Percentiles rank a stretch among this genome's conserved stretches.
These are phyloP conservation scores for Neopestalotiopsis sp. DNA, from an alignment of 2,329 filamentous ascomycete genomes.

Conservation along the genomic window DNA sequence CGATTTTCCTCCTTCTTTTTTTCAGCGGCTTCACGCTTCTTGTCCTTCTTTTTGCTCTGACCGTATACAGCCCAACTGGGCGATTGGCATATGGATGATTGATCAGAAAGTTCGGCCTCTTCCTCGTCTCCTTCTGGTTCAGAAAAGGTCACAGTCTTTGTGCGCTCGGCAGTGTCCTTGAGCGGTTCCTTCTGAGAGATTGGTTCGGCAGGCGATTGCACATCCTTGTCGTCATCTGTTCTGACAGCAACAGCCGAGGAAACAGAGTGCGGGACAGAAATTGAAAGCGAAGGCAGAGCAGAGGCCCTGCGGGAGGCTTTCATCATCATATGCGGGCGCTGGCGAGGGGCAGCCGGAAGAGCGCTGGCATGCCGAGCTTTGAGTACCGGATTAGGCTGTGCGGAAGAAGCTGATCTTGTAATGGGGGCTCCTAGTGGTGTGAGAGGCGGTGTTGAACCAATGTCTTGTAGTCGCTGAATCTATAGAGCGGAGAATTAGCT, in stretches of 20 bases:
- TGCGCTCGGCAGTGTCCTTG: constrained; percentile 29
- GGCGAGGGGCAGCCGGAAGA: constrained; percentile 38
- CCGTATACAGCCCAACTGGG: constrained; percentile 66
- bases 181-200: constrained; percentile 15
- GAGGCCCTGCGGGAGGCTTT: constrained; percentile 36
- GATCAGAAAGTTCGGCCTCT: constrained; percentile 43
- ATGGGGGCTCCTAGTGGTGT: constrained; percentile 33
- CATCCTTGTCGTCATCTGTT: constrained; percentile 23
- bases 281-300: constrained; percentile 37
- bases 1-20: constrained; percentile 48
- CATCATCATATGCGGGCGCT: constrained; percentile 36
- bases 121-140: constrained; percentile 38
- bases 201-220: constrained; percentile 15
- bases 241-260: constrained; percentile 25
- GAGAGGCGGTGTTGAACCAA: constrained; percentile 30
- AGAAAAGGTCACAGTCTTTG: constrained; percentile 47
- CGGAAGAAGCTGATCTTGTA: constrained; percentile 31
- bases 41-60: constrained; percentile 53
- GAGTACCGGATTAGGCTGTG: constrained; percentile 32
- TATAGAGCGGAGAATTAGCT: constrained; percentile 34
- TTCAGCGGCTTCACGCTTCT: constrained; percentile 46
- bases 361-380: constrained; percentile 37
- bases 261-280: constrained; percentile 36
- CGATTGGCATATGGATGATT: constrained; percentile 63
- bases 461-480: constrained; percentile 43